A percentile compares a stretch with the other conserved stretches of the same genome.
Evolutionary conservation across 1,284 basidiomycete genomes (phyloP).

Genomic region (Rhodotorula sp.): DNA sequence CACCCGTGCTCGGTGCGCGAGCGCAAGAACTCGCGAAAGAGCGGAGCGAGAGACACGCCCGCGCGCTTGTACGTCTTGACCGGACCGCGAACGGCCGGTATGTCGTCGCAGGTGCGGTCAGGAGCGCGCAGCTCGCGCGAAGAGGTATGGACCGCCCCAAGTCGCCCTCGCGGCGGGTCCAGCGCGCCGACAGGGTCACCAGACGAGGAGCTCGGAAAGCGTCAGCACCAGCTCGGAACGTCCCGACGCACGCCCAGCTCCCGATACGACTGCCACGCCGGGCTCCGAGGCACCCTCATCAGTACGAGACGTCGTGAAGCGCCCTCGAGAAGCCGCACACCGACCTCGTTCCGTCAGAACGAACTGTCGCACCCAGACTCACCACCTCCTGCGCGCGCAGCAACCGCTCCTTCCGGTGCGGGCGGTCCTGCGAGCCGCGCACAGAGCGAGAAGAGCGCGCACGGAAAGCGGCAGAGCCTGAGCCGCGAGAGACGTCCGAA

Average conservation of each 20-base stretch:
- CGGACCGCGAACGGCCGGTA: slow-evolving; percentile 6
- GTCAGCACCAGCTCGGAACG: too few relatives aligned
- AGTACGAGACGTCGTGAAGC: too few relatives aligned
- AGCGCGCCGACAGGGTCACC: not conserved
- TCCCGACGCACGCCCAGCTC: too few relatives aligned
- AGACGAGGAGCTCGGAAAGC: too few relatives aligned
- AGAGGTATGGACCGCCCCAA: not conserved
- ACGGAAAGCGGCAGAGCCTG: too few relatives aligned
- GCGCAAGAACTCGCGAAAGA: not conserved
- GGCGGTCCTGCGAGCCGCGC: not conserved
- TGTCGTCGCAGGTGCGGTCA: slow-evolving; percentile 5
- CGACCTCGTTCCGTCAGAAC: too few relatives aligned
- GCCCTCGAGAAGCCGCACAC: too few relatives aligned
- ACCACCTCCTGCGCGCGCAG: not conserved
- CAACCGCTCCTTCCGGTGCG: slow-evolving; percentile 8
- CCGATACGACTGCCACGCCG: too few relatives aligned
- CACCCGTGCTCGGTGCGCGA: not conserved
- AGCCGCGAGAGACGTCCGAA: too few relatives aligned
- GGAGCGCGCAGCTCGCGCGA: not conserved
- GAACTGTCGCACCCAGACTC: not conserved
- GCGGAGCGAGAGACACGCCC: not conserved
- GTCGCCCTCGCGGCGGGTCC: not conserved
- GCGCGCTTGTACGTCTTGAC: slow-evolving; percentile 1
- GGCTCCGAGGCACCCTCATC: too few relatives aligned
- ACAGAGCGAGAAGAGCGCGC: not conserved